These are phyloP conservation scores for Hypoxylon intermedium DNA, from an alignment of 495 filamentous ascomycete genomes.

Conservation along the genomic window DNA sequence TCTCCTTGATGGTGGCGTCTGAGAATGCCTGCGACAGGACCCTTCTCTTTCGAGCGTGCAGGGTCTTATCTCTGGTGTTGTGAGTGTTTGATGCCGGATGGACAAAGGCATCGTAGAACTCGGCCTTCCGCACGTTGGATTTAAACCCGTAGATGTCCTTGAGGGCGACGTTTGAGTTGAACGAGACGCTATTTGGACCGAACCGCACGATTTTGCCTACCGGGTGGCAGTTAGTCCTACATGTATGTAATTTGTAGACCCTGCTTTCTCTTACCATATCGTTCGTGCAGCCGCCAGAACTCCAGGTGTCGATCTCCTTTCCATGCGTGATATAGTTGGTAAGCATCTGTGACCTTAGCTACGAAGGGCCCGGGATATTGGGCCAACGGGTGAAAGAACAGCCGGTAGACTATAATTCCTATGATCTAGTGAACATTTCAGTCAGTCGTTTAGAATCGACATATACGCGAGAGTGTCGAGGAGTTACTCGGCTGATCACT, in stretches of 20 bases:
- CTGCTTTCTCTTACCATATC: conserved; percentile 55
- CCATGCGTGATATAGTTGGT: conserved; percentile 64
- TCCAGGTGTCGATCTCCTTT: conserved; percentile 67
- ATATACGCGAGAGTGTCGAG: not conserved
- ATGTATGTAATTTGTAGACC: not conserved
- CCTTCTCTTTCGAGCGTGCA: conserved; percentile 68
- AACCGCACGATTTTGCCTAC: conserved; percentile 62
- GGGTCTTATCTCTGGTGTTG: conserved; percentile 62
- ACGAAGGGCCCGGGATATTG: conserved; percentile 70
- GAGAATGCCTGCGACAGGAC: conserved; percentile 70
- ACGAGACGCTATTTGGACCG: conserved; percentile 66
- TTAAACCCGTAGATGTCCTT: conserved; percentile 68
- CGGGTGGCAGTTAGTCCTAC: conserved; percentile 9
- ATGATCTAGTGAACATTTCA: conserved; percentile 13
- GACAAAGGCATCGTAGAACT: conserved; percentile 71
- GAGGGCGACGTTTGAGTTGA: conserved; percentile 64
- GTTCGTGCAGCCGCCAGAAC: conserved; percentile 63
- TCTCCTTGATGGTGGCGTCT: conserved; percentile 60
- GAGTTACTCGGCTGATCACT: conserved; percentile 8
- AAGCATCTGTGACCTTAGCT: conserved; percentile 62
- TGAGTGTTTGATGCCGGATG: conserved; percentile 66
- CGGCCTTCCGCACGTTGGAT: conserved; percentile 67
- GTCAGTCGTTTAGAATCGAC: conserved; percentile 14
- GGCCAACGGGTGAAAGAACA: conserved; percentile 70
- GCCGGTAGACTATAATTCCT: conserved; percentile 54